phyloP scores from a whole-genome alignment of 495 filamentous ascomycete genomes.

The Tuber umbilicatum region DNA sequence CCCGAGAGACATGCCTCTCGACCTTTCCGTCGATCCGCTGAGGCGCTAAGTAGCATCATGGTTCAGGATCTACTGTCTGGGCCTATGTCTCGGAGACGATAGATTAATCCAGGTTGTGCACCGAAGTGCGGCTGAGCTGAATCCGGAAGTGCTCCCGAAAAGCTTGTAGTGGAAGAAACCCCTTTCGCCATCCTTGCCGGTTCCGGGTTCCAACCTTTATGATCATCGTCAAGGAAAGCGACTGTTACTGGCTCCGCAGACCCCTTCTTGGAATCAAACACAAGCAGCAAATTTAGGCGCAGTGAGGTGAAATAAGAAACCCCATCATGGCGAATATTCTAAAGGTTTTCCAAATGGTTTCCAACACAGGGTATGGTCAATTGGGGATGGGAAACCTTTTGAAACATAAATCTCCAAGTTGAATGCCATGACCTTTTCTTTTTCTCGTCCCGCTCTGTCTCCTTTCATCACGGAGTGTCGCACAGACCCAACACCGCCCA shows the following conservation, averaged over 20 bases:
- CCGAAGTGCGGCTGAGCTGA: constrained; percentile 4
- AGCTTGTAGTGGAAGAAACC: constrained; percentile 1
- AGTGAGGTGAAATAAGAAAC: background rate
- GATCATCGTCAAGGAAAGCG: background rate
- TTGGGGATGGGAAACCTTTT: constrained; percentile 1
- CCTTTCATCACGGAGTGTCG: constrained; percentile 1
- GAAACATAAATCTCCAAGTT: background rate
- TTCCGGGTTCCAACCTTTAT: background rate
- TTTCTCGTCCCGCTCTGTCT: background rate
- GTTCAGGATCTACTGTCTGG: background rate
- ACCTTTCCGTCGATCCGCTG: background rate
- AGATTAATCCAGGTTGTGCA: background rate
- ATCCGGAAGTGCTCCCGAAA: constrained; percentile 2
- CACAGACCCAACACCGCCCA: background rate
- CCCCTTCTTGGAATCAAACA: background rate
- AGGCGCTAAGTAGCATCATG: background rate
- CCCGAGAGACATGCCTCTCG: background rate
- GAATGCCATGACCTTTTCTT: background rate
- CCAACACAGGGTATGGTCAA: background rate
- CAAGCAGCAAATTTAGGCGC: background rate
- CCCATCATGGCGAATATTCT: background rate
- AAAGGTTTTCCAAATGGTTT: background rate
- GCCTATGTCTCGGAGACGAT: background rate
- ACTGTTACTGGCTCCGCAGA: background rate
- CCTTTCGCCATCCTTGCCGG: background rate